Evolutionary conservation across 1,139 yeast genomes (phyloP).

Genomic region (Cylindricascospora bacillispora): DNA sequence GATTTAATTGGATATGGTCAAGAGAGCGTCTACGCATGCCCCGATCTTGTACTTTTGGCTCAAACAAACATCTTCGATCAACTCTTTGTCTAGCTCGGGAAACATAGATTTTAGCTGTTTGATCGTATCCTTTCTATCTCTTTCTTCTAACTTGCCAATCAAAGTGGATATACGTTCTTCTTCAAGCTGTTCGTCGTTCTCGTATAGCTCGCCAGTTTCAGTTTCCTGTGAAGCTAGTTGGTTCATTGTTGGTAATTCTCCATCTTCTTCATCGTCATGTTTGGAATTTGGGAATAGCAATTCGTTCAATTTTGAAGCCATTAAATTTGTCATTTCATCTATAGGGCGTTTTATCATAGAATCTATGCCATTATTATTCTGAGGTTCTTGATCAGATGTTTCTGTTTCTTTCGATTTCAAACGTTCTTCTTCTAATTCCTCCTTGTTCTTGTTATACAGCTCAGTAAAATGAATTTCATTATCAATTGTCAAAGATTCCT

Average conservation of each 20-base stretch:
- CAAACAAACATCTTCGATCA: conserved; percentile 57
- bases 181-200: conserved; percentile 21
- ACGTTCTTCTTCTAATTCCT: too few species aligned
- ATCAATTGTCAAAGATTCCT: conserved; percentile 47
- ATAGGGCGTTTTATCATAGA: conserved; percentile 11
- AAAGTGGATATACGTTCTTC: conserved; percentile 20
- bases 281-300: conserved; percentile 8
- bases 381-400: conserved; percentile 1
- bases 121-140: conserved; percentile 33
- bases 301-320: conserved; percentile 18
- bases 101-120: conserved; percentile 55
- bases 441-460: conserved; percentile 30
- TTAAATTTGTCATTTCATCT: conserved; percentile 22
- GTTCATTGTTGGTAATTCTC: background rate
- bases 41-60: conserved; percentile 63
- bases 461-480: conserved; percentile 43
- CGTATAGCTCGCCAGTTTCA: conserved; percentile 3
- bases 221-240: conserved; percentile 6
- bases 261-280: background rate
- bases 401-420: conserved; percentile 2
- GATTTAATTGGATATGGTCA: conserved; percentile 23
- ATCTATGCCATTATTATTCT: conserved; percentile 1
- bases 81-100: conserved; percentile 55
- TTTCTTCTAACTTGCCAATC: conserved; percentile 18
- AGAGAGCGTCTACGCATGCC: conserved; percentile 57